These are phyloP conservation scores for Penicillium antarcticum DNA, from an alignment of 495 filamentous ascomycete genomes.

Conservation along the genomic window DNA sequence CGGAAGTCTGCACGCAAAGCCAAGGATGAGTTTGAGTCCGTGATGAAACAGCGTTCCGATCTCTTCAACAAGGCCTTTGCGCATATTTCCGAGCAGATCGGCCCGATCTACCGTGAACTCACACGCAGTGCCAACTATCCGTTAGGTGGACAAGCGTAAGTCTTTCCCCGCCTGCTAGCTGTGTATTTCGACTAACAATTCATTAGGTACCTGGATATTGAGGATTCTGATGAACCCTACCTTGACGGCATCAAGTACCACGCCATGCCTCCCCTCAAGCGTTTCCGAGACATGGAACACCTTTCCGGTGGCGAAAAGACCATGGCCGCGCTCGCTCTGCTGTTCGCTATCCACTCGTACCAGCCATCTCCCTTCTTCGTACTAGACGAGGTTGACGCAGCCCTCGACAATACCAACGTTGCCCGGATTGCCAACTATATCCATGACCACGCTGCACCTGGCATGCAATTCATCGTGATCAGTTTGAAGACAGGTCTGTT, in stretches of 20 bases:
- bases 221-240: slow-evolving; percentile 88
- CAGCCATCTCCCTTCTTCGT: slow-evolving; percentile 97
- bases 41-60: slow-evolving; percentile 80
- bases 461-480: slow-evolving; percentile 99
- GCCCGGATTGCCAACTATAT: slow-evolving; percentile 95
- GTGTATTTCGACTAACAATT: background rate
- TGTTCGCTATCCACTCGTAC: slow-evolving; percentile 95
- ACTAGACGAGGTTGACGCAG: slow-evolving; percentile 96
- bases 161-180: background rate
- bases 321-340: slow-evolving; percentile 91
- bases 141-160: slow-evolving; percentile 80
- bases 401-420: slow-evolving; percentile 94
- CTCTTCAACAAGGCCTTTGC: slow-evolving; percentile 92
- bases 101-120: slow-evolving; percentile 88
- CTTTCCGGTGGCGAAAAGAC: slow-evolving; percentile 97
- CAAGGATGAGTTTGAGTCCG: slow-evolving; percentile 74
- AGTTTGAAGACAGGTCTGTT: slow-evolving; percentile 90
- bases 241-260: slow-evolving; percentile 95
- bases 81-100: slow-evolving; percentile 94
- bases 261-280: slow-evolving; percentile 97
- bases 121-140: slow-evolving; percentile 82
- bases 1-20: slow-evolving; percentile 67
- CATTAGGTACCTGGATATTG: slow-evolving; percentile 80
- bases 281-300: slow-evolving; percentile 99
- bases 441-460: slow-evolving; percentile 85